Conservation (phyloP, 768 basidiomycete species). For the Agaricus sinodeliciosus region DNA sequence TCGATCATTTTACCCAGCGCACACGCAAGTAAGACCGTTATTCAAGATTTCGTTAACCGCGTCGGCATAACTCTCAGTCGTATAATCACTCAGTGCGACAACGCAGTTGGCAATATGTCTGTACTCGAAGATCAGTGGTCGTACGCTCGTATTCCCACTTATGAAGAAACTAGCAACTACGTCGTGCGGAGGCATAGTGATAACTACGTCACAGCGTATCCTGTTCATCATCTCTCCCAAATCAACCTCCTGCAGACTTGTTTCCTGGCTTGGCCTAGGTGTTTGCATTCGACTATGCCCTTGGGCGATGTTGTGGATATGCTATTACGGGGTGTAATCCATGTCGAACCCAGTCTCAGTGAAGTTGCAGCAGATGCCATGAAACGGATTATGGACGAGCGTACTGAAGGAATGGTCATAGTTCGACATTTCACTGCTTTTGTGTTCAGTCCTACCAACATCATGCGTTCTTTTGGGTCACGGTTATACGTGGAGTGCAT, state of each 20-base stretch:
- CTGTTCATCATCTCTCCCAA: constrained; percentile 48
- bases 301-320: constrained; percentile 66
- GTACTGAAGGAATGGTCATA: constrained; percentile 46
- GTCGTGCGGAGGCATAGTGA: constrained; percentile 65
- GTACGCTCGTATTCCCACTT: constrained; percentile 47
- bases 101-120: constrained; percentile 66
- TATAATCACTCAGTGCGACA: constrained; percentile 54
- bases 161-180: constrained; percentile 66
- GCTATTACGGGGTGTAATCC: constrained; percentile 75
- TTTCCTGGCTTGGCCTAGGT: constrained; percentile 83
- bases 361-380: constrained; percentile 65
- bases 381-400: constrained; percentile 65
- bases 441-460: constrained; percentile 61
- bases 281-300: constrained; percentile 50
- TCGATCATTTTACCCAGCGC: constrained; percentile 54
- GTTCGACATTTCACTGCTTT: constrained; percentile 62
- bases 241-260: constrained; percentile 69
- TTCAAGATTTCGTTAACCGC: constrained; percentile 68
- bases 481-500: constrained; percentile 62
- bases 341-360: constrained; percentile 71
- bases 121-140: constrained; percentile 85
- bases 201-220: constrained; percentile 58
- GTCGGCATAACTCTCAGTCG: constrained; percentile 48
- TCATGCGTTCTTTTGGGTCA: constrained; percentile 56
- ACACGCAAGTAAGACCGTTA: constrained; percentile 53